Evolutionary conservation across 2,329 filamentous ascomycete genomes (phyloP).

Genomic region (Pseudofabraea citricarpa): DNA sequence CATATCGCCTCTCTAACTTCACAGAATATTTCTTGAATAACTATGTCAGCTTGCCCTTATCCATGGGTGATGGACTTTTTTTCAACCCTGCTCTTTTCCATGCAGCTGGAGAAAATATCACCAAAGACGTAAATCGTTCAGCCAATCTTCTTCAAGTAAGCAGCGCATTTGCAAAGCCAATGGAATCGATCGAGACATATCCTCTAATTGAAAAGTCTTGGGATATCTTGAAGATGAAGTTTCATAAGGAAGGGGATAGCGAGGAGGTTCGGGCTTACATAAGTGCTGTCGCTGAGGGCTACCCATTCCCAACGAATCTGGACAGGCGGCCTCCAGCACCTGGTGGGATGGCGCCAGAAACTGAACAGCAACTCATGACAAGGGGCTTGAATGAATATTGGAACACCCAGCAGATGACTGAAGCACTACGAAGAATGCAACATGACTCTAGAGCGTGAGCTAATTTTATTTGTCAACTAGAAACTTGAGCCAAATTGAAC

Average conservation of each 20-base stretch:
- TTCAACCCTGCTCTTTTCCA: conserved; percentile 62
- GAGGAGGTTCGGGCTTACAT: conserved; percentile 41
- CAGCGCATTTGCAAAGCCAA: conserved; percentile 57
- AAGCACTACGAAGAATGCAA: conserved; percentile 32
- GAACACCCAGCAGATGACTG: conserved; percentile 34
- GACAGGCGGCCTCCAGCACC: conserved; percentile 50
- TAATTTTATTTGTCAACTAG: no score
- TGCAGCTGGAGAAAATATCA: conserved; percentile 53
- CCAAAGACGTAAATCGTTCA: conserved; percentile 41
- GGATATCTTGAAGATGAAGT: conserved; percentile 28
- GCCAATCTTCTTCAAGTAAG: conserved; percentile 61
- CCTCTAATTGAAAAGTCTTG: conserved; percentile 42
- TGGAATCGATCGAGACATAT: conserved; percentile 53
- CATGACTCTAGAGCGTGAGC: no score
- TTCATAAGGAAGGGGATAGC: conserved; percentile 1
- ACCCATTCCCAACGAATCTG: conserved; percentile 58
- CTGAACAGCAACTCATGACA: conserved; percentile 48
- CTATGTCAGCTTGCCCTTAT: conserved; percentile 47
- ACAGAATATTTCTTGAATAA: conserved; percentile 46
- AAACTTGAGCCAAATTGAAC: no score
- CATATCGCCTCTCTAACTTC: conserved; percentile 49
- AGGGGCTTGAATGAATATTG: conserved; percentile 37
- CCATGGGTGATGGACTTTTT: conserved; percentile 55
- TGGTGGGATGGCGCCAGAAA: conserved; percentile 54
- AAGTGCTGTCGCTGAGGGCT: conserved; percentile 48